Evolutionary conservation across 371 early-diverging fungal species (phyloP).

Genomic region (Rhizopus microsporus): DNA sequence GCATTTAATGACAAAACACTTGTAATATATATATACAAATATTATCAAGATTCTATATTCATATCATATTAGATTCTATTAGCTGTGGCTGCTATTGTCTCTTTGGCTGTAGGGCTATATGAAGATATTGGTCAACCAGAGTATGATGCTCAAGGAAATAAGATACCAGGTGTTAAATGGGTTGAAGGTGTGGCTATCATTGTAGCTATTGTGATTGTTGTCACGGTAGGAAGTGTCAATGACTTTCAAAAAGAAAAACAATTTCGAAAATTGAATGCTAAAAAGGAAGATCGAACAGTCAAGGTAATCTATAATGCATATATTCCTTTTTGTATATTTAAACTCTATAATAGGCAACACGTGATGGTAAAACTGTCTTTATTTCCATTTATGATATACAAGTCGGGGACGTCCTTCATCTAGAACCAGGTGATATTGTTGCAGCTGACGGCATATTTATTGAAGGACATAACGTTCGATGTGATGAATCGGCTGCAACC

Average conservation of each 20-base stretch:
- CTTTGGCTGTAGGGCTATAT: slow-evolving; percentile 86
- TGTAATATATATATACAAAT: slow-evolving; percentile 33
- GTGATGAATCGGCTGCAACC: slow-evolving; percentile 91
- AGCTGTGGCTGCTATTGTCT: slow-evolving; percentile 82
- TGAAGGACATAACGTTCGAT: slow-evolving; percentile 78
- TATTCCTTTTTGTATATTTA: not conserved
- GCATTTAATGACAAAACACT: slow-evolving; percentile 86
- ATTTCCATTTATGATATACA: slow-evolving; percentile 83
- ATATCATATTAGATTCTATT: slow-evolving; percentile 63
- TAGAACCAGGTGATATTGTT: slow-evolving; percentile 95
- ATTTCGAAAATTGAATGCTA: slow-evolving; percentile 81
- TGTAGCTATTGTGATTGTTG: slow-evolving; percentile 80
- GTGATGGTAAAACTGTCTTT: slow-evolving; percentile 74
- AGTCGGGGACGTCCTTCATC: slow-evolving; percentile 86
- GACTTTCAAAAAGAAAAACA: slow-evolving; percentile 88
- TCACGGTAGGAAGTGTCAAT: slow-evolving; percentile 77
- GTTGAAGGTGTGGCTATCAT: slow-evolving; percentile 83
- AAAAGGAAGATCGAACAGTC: slow-evolving; percentile 79
- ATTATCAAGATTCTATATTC: not conserved
- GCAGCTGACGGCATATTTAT: slow-evolving; percentile 88
- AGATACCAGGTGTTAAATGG: slow-evolving; percentile 65
- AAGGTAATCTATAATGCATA: slow-evolving; percentile 44
- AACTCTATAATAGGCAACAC: slow-evolving; percentile 57
- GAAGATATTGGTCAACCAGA: slow-evolving; percentile 67
- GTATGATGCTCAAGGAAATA: slow-evolving; percentile 32